Evolutionary conservation across 805 yeast species (phyloP).

Genomic region (Metschnikowia lochheadii): DNA sequence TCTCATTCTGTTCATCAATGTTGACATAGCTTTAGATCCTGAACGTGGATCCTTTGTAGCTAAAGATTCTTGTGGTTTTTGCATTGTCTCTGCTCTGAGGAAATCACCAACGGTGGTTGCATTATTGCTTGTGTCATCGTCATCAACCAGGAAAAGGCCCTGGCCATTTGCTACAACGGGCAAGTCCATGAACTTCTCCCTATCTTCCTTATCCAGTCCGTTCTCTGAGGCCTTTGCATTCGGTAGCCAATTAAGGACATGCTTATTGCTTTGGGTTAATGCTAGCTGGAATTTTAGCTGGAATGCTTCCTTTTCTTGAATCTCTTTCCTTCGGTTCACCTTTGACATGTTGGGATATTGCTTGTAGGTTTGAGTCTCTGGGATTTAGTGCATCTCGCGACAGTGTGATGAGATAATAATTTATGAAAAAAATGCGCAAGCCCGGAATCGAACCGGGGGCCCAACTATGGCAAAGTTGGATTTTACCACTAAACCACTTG

Average conservation of each 20-base stretch:
- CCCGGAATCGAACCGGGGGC: conserved; percentile 24
- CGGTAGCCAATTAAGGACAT: conserved; percentile 39
- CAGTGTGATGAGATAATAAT: background rate
- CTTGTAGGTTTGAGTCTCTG: background rate
- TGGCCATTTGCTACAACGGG: conserved; percentile 34
- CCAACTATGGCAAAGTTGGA: conserved; percentile 22
- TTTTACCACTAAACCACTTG: conserved; percentile 22
- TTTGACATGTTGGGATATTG: conserved; percentile 15
- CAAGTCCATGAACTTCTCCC: conserved; percentile 24
- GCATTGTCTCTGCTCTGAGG: conserved; percentile 14
- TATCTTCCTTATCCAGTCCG: conserved; percentile 5
- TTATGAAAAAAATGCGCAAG: conserved; percentile 15
- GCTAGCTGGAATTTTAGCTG: conserved; percentile 46
- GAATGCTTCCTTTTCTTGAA: conserved; percentile 43
- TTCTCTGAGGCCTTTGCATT: conserved; percentile 1
- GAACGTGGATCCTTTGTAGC: conserved; percentile 10
- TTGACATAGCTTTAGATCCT: conserved; percentile 33
- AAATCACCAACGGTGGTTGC: conserved; percentile 27
- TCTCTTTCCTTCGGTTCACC: conserved; percentile 36
- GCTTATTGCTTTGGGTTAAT: conserved; percentile 31
- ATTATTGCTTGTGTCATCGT: background rate
- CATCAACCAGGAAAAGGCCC: conserved; percentile 23
- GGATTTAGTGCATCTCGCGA: background rate
- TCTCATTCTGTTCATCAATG: conserved; percentile 36
- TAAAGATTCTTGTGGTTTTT: conserved; percentile 2